These are phyloP conservation scores for Fraxinus sp. DNA, from an alignment of 305 asterid genomes.

Conservation along the genomic window DNA sequence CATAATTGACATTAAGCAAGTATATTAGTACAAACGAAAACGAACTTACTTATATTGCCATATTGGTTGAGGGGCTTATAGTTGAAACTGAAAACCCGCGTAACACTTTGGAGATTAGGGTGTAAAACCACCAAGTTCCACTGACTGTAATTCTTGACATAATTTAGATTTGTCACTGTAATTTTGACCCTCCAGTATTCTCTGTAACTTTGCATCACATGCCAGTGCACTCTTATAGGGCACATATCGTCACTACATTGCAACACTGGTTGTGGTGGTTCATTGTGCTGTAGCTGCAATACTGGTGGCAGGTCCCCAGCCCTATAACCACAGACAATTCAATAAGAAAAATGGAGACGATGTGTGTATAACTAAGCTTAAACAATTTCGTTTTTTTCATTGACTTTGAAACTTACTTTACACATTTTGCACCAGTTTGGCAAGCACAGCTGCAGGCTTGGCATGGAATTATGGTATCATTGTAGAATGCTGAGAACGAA, in stretches of 20 bases:
- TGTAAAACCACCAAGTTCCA: slow-evolving; percentile 76
- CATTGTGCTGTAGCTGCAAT: slow-evolving; percentile 39
- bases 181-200: slow-evolving; percentile 80
- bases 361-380: not conserved
- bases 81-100: slow-evolving; percentile 77
- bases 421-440: slow-evolving; percentile 39
- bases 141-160: slow-evolving; percentile 51
- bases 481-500: slow-evolving; percentile 73
- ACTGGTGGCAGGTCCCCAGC: slow-evolving; percentile 45
- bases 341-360: not conserved
- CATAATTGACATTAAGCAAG: not conserved
- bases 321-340: slow-evolving; percentile 28
- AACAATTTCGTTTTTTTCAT: not conserved
- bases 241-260: slow-evolving; percentile 69
- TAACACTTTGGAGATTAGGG: slow-evolving; percentile 63
- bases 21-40: not conserved
- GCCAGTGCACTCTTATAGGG: slow-evolving; percentile 84
- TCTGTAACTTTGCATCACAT: slow-evolving; percentile 60
- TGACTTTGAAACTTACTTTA: slow-evolving; percentile 30
- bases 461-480: slow-evolving; percentile 50
- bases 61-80: slow-evolving; percentile 63
- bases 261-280: slow-evolving; percentile 43
- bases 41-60: slow-evolving; percentile 56
- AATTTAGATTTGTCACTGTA: slow-evolving; percentile 56
- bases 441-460: slow-evolving; percentile 80